Evolutionary conservation across 2,329 filamentous ascomycete species (phyloP).

Genomic region (Stemphylium lycopersici): DNA sequence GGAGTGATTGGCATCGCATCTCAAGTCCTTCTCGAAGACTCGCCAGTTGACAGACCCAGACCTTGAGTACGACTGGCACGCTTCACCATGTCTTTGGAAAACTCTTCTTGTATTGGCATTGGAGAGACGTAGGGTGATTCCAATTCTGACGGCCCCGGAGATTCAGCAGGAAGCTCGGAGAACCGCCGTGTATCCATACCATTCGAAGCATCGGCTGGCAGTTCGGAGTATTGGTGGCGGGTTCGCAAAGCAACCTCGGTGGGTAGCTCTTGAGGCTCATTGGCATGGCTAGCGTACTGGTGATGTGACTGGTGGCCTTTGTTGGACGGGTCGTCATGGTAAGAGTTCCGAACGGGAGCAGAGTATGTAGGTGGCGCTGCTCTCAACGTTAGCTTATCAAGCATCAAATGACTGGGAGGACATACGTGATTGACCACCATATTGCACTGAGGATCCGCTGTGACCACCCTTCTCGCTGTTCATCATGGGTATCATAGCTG

Average conservation of each 20-base stretch:
- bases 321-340: conserved; percentile 12
- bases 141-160: conserved; percentile 18
- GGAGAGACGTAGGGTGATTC: conserved; percentile 30
- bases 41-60: conserved; percentile 17
- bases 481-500: conserved; percentile 21
- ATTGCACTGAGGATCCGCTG: conserved; percentile 13
- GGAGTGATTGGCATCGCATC: background rate
- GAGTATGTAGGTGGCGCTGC: conserved; percentile 37
- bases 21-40: background rate
- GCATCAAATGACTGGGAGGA: background rate
- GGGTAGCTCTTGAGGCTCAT: conserved; percentile 28
- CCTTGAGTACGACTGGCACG: conserved; percentile 12
- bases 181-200: conserved; percentile 15
- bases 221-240: conserved; percentile 27
- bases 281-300: conserved; percentile 22
- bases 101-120: conserved; percentile 18
- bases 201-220: conserved; percentile 25
- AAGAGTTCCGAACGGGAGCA: conserved; percentile 26
- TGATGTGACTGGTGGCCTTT: conserved; percentile 22
- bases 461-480: conserved; percentile 17
- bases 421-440: conserved; percentile 32
- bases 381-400: conserved; percentile 10
- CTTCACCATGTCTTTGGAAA: conserved; percentile 17
- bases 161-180: conserved; percentile 30
- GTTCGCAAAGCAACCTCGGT: conserved; percentile 13